phyloP scores from a whole-genome alignment of 306 rosid genomes.

The Inga leiocalycina region DNA sequence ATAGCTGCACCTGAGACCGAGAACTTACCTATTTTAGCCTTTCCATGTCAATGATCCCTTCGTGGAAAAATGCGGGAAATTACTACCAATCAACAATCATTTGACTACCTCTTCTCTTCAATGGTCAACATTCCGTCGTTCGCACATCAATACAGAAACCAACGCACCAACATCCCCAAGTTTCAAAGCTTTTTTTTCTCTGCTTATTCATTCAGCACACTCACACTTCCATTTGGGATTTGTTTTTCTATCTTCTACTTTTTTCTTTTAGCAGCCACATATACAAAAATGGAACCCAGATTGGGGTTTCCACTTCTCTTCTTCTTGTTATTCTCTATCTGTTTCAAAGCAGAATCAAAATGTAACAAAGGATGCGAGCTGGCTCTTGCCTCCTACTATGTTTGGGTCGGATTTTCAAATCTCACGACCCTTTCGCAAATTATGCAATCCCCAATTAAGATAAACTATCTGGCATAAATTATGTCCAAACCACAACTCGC shows the following conservation, averaged over 20 bases:
- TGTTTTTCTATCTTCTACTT: neutral
- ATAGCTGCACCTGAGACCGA: too few relatives aligned
- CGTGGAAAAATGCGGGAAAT: neutral
- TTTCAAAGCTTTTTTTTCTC: neutral
- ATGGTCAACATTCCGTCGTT: too few relatives aligned
- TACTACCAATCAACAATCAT: neutral
- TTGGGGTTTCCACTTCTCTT: conserved; percentile 14
- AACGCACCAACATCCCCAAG: neutral
- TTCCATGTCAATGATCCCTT: neutral
- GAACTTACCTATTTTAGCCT: too few relatives aligned
- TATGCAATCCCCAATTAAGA: conserved; percentile 35
- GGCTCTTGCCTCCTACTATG: conserved; percentile 69
- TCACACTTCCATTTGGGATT: conserved; percentile 3
- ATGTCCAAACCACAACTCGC: neutral
- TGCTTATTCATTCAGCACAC: neutral
- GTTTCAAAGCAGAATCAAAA: conserved; percentile 43
- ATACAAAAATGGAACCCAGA: neutral
- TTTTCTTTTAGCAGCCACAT: neutral
- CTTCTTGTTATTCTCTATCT: conserved; percentile 9
- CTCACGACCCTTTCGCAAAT: conserved; percentile 30
- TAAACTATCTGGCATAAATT: conserved; percentile 29
- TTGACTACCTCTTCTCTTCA: neutral
- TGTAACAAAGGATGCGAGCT: conserved; percentile 48
- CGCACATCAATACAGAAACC: too few relatives aligned
- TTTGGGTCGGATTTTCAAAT: conserved; percentile 1